A percentile compares a stretch with the other conserved stretches of the same genome.
phyloP scores from a whole-genome alignment of 2,329 filamentous ascomycete species.

The Ceratocystiopsis minuta region DNA sequence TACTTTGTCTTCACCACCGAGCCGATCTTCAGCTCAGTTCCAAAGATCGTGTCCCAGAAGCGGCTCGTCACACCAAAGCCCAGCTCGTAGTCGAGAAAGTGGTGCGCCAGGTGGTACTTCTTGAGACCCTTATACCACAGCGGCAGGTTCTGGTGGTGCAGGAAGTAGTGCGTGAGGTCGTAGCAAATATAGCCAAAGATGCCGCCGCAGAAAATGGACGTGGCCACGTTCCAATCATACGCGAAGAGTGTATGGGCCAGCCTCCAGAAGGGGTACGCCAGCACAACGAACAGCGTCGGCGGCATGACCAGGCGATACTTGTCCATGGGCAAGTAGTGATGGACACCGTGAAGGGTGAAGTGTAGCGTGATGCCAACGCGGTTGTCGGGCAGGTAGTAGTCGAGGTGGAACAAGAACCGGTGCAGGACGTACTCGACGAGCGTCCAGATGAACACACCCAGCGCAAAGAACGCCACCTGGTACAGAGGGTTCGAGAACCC shows the following conservation, averaged over 20 bases:
- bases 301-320: slow-evolving; percentile 95
- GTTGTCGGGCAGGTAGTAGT: slow-evolving; percentile 80
- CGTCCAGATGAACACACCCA: slow-evolving; percentile 69
- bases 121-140: slow-evolving; percentile 81
- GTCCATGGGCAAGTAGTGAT: slow-evolving; percentile 99
- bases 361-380: slow-evolving; percentile 70
- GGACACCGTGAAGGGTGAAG: slow-evolving; percentile 89
- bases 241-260: slow-evolving; percentile 67
- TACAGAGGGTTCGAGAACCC: slow-evolving; percentile 34
- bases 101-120: slow-evolving; percentile 93
- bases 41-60: slow-evolving; percentile 90
- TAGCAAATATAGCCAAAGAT: slow-evolving; percentile 94
- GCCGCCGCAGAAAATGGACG: slow-evolving; percentile 68
- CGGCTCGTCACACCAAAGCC: slow-evolving; percentile 92
- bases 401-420: slow-evolving; percentile 83
- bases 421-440: slow-evolving; percentile 80
- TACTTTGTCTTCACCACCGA: slow-evolving; percentile 19
- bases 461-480: slow-evolving; percentile 43
- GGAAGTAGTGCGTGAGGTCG: slow-evolving; percentile 95
- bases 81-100: slow-evolving; percentile 95
- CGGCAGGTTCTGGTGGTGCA: slow-evolving; percentile 86
- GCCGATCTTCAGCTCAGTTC: slow-evolving; percentile 50
- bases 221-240: slow-evolving; percentile 69
- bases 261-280: slow-evolving; percentile 84
- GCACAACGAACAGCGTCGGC: slow-evolving; percentile 63